phyloP scores from a whole-genome alignment of 2,329 filamentous ascomycete species.

The Colletotrichum trifolii region DNA sequence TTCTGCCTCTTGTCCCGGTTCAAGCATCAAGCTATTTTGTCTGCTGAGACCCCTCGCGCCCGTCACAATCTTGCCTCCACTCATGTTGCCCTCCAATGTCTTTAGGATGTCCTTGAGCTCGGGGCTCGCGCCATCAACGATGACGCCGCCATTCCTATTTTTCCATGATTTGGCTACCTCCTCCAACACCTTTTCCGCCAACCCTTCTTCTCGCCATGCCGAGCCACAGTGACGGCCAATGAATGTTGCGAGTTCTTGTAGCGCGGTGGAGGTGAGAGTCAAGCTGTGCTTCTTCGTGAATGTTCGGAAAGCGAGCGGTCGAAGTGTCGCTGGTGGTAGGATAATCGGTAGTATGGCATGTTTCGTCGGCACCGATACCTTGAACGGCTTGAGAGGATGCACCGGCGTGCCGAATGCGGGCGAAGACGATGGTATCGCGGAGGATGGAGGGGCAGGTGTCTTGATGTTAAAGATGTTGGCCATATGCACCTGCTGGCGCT shows the following conservation, averaged over 20 bases:
- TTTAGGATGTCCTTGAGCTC: constrained; percentile 86
- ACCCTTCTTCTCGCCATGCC: constrained; percentile 94
- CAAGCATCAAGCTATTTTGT: constrained; percentile 74
- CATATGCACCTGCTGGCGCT: constrained; percentile 44
- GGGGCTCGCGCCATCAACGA: constrained; percentile 84
- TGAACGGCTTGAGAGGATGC: constrained; percentile 78
- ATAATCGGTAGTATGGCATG: constrained; percentile 84
- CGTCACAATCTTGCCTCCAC: constrained; percentile 76
- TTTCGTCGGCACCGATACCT: constrained; percentile 58
- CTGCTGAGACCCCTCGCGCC: constrained; percentile 66
- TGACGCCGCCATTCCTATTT: constrained; percentile 85
- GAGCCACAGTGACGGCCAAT: constrained; percentile 94
- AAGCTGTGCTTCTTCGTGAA: constrained; percentile 98
- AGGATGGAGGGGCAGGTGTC: constrained; percentile 53
- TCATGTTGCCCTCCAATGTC: constrained; percentile 88
- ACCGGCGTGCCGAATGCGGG: constrained; percentile 90
- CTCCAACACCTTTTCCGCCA: constrained; percentile 92
- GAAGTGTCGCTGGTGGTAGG: constrained; percentile 85
- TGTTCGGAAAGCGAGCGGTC: constrained; percentile 91
- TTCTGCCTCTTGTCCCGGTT: constrained; percentile 62
- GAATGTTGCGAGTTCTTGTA: constrained; percentile 87
- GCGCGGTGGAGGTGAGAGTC: constrained; percentile 86
- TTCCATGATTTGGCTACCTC: constrained; percentile 95
- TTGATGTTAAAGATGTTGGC: constrained; percentile 53
- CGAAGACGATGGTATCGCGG: constrained; percentile 85